Base-by-base conservation (phyloP, 208 protist genomes). In the Wallacemonas sp. region DNA sequence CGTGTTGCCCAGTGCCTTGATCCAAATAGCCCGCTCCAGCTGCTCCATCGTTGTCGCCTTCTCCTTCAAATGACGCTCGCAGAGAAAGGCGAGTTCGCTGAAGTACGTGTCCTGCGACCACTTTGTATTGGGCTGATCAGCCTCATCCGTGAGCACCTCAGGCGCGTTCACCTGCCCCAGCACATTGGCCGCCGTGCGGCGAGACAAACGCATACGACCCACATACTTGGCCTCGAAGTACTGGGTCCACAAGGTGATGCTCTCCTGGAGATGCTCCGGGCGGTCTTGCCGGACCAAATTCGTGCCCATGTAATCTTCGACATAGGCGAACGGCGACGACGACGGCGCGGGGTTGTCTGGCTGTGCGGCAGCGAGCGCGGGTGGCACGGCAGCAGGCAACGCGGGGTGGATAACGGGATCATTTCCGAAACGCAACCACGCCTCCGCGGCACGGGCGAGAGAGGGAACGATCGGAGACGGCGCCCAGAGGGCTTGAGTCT, bases 381-480 rank as follows among this genome's bases (percentile, higher is more conserved):
- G 51, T 51, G 53, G 56, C 1, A 68, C 47, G 33, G 54, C 24
- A 14, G 58, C 62, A 21, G 72, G 64, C n/a, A 80, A 24, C 6
- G 70, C 58, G 14, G 80, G 83, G 66, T 92, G 83, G 28, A 92
- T 68, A n/a, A 96, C 86, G 2, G 90, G 90, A 56, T 96, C 86
- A 53, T 96, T 96, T 22, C 90, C 86, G 51, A 92, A 92, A n/a
- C 90, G 86, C 34, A 96, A 79, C 87, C 86, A 93, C 55, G 77
- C 58, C 47, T 75, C 70, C 8, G 91, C 42, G 0, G 74, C 90
- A 8, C 64, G 75, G 4, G 44, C 17, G 2, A 89, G 49, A 31
- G 67, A 68, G 24, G 79, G 66, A 19, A 91, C 80, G 6, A 75
- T 66, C 49, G 59, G 41, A 22, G 71, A 42, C 2, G 33, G 31